Evolutionary conservation across 2,329 filamentous ascomycete species (phyloP).

Genomic region (Talaromyces rugulosus): DNA sequence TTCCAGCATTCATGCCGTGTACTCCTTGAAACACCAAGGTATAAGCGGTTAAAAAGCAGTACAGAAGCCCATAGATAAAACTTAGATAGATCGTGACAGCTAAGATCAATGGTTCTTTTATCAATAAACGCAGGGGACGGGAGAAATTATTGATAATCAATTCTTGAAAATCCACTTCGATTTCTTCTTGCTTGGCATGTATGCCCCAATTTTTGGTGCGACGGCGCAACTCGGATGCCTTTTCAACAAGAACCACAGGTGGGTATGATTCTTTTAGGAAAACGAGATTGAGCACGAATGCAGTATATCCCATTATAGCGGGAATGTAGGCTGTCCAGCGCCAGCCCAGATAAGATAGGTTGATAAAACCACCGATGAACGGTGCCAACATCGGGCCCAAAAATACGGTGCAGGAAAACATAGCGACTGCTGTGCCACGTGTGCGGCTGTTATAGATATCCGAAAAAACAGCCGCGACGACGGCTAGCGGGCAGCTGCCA

Average conservation of each 20-base stretch:
- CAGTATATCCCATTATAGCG: slow-evolving; percentile 51
- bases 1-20: slow-evolving; percentile 24
- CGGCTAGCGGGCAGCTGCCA: slow-evolving; percentile 47
- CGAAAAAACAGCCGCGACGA: slow-evolving; percentile 47
- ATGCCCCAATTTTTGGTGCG: slow-evolving; percentile 55
- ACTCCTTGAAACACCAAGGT: slow-evolving; percentile 26
- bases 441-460: slow-evolving; percentile 48
- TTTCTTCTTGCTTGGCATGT: slow-evolving; percentile 52
- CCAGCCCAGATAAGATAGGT: slow-evolving; percentile 50
- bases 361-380: slow-evolving; percentile 44
- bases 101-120: slow-evolving; percentile 39
- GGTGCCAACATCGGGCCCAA: slow-evolving; percentile 46
- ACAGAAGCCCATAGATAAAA: slow-evolving; percentile 28
- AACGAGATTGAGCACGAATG: slow-evolving; percentile 31
- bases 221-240: slow-evolving; percentile 48
- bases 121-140: slow-evolving; percentile 36
- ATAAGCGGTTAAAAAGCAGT: slow-evolving; percentile 24
- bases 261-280: slow-evolving; percentile 53
- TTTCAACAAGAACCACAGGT: slow-evolving; percentile 48
- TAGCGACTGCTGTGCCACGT: slow-evolving; percentile 43
- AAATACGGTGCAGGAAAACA: slow-evolving; percentile 46
- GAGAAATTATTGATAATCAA: slow-evolving; percentile 47
- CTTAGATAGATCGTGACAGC: slow-evolving; percentile 29
- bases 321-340: slow-evolving; percentile 55
- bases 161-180: slow-evolving; percentile 49